Evolutionary conservation across 2,329 filamentous ascomycete species (phyloP).

Genomic region (Seiridium cupressi): DNA sequence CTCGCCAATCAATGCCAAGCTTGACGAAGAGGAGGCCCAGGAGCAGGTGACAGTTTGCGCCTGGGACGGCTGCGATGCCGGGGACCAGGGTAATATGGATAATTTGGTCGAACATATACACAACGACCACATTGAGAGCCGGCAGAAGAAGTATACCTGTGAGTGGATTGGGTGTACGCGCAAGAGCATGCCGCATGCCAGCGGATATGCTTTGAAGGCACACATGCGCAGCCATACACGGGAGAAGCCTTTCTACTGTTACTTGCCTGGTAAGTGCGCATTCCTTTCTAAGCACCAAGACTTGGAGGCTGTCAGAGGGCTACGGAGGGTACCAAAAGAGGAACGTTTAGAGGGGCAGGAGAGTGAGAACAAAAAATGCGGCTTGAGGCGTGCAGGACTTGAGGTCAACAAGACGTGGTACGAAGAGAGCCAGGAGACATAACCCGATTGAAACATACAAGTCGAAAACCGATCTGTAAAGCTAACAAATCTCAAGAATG

Average conservation of each 20-base stretch:
- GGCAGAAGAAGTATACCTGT: slow-evolving; percentile 97
- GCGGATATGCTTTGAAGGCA: slow-evolving; percentile 91
- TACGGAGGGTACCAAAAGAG: background rate
- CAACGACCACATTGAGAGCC: slow-evolving; percentile 87
- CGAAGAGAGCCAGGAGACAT: background rate
- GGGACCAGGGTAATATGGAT: slow-evolving; percentile 78
- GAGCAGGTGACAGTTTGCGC: slow-evolving; percentile 77
- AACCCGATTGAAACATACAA: no score
- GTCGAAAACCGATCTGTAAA: background rate
- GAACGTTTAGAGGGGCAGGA: background rate
- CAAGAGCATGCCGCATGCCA: slow-evolving; percentile 90
- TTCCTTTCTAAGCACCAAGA: background rate
- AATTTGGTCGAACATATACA: slow-evolving; percentile 80
- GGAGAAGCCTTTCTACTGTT: slow-evolving; percentile 98
- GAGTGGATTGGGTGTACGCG: slow-evolving; percentile 90
- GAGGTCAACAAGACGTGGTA: no score
- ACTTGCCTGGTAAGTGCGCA: slow-evolving; percentile 71
- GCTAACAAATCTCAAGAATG: slow-evolving; percentile 64
- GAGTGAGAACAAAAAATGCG: no score
- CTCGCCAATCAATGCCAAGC: slow-evolving; percentile 64
- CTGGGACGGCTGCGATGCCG: slow-evolving; percentile 73
- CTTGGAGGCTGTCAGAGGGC: no score
- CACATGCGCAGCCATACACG: slow-evolving; percentile 98
- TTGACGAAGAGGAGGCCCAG: slow-evolving; percentile 72
- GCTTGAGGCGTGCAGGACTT: no score